Evolutionary conservation across 768 basidiomycete species (phyloP).

Genomic region (Mycena chlorophos): DNA sequence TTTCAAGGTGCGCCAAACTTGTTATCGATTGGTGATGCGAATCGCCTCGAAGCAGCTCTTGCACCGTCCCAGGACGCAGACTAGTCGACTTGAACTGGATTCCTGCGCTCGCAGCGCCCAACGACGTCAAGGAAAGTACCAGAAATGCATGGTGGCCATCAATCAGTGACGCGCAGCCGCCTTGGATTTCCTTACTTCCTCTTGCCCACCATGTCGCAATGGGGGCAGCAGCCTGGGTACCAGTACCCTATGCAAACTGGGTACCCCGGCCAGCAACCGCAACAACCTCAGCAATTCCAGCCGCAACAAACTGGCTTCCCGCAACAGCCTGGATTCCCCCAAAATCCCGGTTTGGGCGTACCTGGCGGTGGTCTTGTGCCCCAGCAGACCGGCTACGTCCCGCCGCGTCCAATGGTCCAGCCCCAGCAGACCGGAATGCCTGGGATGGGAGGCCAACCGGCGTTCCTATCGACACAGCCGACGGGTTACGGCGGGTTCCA

Average conservation of each 20-base stretch:
- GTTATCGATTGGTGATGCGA: no score
- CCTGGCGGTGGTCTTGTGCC: constrained; percentile 49
- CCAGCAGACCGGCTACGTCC: constrained; percentile 63
- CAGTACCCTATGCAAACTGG: constrained; percentile 35
- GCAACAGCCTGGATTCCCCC: constrained; percentile 14
- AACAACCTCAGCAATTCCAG: constrained; percentile 34
- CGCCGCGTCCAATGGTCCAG: constrained; percentile 49
- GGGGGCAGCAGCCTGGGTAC: constrained; percentile 43
- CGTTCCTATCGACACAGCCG: constrained; percentile 51
- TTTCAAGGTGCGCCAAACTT: no score
- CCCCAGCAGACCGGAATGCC: constrained; percentile 65
- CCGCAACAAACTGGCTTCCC: no score
- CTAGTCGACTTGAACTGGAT: no score
- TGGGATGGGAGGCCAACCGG: no score
- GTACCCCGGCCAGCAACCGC: constrained; percentile 22
- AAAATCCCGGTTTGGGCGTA: constrained; percentile 26
- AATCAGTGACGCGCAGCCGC: neutral
- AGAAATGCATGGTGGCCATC: no score
- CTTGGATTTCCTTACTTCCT: neutral
- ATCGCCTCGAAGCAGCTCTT: no score
- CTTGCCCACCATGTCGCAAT: constrained; percentile 71
- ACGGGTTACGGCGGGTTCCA: constrained; percentile 53
- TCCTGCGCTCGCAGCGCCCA: no score
- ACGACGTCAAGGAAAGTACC: no score
- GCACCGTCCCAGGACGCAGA: no score